These are phyloP conservation scores for Diplodia intermedia DNA, from an alignment of 2,329 filamentous ascomycete species.

Conservation along the genomic window DNA sequence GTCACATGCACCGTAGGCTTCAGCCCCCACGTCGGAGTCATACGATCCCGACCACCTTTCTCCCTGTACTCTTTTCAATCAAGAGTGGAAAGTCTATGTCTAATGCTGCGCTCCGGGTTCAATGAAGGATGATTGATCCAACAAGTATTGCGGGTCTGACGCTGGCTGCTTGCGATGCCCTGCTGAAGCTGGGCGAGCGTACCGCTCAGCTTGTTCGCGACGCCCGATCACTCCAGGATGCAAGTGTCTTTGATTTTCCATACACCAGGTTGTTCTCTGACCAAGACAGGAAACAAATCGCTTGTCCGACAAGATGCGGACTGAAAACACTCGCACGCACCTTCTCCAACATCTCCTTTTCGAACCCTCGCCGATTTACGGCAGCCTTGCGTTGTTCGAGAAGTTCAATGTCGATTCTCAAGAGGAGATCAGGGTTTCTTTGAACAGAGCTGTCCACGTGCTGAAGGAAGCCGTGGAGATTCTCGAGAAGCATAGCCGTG, in stretches of 20 bases:
- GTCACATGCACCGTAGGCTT: too few relatives aligned
- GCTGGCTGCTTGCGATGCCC: conserved; percentile 33
- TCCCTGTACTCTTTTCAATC: too few relatives aligned
- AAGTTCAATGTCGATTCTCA: conserved; percentile 34
- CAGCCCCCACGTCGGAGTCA: neutral
- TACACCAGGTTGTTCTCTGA: too few relatives aligned
- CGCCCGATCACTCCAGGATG: conserved; percentile 33
- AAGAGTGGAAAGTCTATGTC: too few relatives aligned
- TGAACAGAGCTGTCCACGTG: conserved; percentile 21
- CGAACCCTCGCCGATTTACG: conserved; percentile 31
- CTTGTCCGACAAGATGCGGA: conserved; percentile 19
- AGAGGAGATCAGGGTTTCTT: conserved; percentile 33
- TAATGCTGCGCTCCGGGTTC: neutral
- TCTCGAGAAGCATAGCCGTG: conserved; percentile 13
- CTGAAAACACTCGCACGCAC: conserved; percentile 34
- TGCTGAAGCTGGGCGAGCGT: conserved; percentile 35
- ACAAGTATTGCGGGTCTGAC: conserved; percentile 31
- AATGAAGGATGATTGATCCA: conserved; percentile 33
- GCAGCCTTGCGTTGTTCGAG: conserved; percentile 27
- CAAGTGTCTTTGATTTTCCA: neutral
- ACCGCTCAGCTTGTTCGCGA: conserved; percentile 35
- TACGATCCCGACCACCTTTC: too few relatives aligned
- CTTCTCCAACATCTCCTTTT: conserved; percentile 33
- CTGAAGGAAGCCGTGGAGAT: conserved; percentile 33
- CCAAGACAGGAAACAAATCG: conserved; percentile 22